Evolutionary conservation across 768 basidiomycete species (phyloP).

Genomic region (Calvatia gigantea): DNA sequence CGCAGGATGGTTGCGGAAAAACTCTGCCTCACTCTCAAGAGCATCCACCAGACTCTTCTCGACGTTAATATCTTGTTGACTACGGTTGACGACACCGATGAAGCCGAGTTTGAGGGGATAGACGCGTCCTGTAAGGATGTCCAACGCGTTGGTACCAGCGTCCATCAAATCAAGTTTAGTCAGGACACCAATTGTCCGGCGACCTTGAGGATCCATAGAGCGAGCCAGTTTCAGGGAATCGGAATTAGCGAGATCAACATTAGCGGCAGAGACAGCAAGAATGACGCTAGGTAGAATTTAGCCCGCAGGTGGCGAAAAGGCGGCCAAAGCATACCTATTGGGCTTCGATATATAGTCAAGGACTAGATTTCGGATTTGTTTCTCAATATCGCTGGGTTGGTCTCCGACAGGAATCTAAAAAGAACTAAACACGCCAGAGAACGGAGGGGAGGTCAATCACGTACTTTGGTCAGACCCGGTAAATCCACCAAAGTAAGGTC

Average conservation of each 20-base stretch:
- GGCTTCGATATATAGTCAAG: conserved; percentile 95
- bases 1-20: conserved; percentile 85
- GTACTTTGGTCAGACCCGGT: conserved; percentile 92
- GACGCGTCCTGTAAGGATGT: conserved; percentile 93
- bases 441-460: conserved; percentile 18
- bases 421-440: not conserved
- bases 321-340: conserved; percentile 66
- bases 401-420: conserved; percentile 89
- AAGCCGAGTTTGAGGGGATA: conserved; percentile 98
- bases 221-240: conserved; percentile 97
- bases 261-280: conserved; percentile 94
- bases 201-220: conserved; percentile 91
- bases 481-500: conserved; percentile 96
- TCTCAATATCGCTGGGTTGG: conserved; percentile 96
- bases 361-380: conserved; percentile 93
- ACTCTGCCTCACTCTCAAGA: conserved; percentile 80
- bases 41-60: conserved; percentile 86
- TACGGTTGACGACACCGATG: conserved; percentile 96
- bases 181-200: conserved; percentile 93
- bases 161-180: conserved; percentile 99
- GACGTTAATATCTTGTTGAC: conserved; percentile 94
- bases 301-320: not conserved
- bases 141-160: conserved; percentile 95
- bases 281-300: conserved; percentile 63
- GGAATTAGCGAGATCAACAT: conserved; percentile 98